Evolutionary conservation across 164 flowering plant species (phyloP), one percentile per base, ranked within the genome.

Genomic region (Vitis riparia): DNA sequence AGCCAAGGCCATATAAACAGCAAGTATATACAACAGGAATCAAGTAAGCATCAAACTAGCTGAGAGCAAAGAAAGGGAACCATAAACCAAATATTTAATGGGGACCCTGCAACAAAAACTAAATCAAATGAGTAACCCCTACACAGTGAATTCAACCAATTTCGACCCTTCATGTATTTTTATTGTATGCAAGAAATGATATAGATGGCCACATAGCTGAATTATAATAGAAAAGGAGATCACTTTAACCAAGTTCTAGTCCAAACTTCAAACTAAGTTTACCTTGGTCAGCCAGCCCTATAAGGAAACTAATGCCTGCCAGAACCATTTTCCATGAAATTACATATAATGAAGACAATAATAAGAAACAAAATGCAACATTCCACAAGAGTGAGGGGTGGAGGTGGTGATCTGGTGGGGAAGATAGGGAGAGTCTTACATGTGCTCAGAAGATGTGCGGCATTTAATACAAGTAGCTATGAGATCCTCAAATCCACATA

Each of bases 391-490:
- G 23, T 23, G 23, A 23, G 23, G 23, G 44, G 44, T 32, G 44
- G 44, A 23, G 44, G 5, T 32, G 44, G 7, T 37, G 7, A 0
- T 37, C 7, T 15, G 6, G n/a, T 12, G 51, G 58, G 29, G 51
- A 50, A 5, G 51, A 53, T 11, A 16, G 37, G 51, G 55, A 14
- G 51, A 62, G 55, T 44, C 75, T n/a, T 76, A 80, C 86, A 59
- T n/a, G 61, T 83, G 84, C 29, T 79, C 78, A 62, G 52, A 51
- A 53, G 62, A 23, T 29, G 6, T 44, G 15, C 71, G 58, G 68
- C 86, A 83, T n/a, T 53, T 19, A 11, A 15, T n/a, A 63, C 86
- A 83, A 49, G 79, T 68, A 30, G 57, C 44, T 15, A 77, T n/a
- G 8, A 56, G 52, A 0, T 68, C 72, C 3, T 0, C 65, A 58